Conservation (phyloP, 257 asterid species). For the Ajuga chamaepitys region DNA sequence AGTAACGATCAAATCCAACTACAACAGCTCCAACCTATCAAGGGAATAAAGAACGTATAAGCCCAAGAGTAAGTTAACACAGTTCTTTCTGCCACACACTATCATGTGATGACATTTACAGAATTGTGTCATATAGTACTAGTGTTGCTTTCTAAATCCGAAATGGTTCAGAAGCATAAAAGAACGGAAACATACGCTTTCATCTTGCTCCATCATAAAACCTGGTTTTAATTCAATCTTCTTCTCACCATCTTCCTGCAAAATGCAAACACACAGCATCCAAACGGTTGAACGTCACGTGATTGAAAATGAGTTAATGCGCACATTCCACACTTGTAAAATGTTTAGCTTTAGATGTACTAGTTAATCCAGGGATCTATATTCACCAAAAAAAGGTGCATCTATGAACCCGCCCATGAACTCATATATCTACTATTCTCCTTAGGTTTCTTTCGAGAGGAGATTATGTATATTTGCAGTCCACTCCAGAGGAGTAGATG, state of each 20-base stretch:
- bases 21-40: constrained; percentile 95
- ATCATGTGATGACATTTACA: not conserved
- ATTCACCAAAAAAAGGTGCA: not conserved
- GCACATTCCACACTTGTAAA: not conserved
- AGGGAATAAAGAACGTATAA: constrained; percentile 5
- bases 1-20: constrained; percentile 94
- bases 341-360: not conserved
- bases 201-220: constrained; percentile 91
- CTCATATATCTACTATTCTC: not conserved
- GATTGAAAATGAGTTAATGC: not conserved
- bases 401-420: not conserved
- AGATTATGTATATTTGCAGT: not conserved
- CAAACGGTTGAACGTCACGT: constrained; percentile 1
- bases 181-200: constrained; percentile 43
- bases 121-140: not conserved
- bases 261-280: constrained; percentile 3
- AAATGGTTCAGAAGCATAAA: constrained; percentile 11
- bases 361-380: not conserved
- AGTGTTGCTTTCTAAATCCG: not conserved
- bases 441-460: not conserved
- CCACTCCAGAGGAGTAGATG: not conserved
- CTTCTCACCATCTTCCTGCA: constrained; percentile 83
- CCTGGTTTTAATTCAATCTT: constrained; percentile 96
- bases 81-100: not conserved
- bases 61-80: not conserved